Base-by-base conservation (phyloP, 805 yeast species). In the Starmerella ratchasimensis region DNA sequence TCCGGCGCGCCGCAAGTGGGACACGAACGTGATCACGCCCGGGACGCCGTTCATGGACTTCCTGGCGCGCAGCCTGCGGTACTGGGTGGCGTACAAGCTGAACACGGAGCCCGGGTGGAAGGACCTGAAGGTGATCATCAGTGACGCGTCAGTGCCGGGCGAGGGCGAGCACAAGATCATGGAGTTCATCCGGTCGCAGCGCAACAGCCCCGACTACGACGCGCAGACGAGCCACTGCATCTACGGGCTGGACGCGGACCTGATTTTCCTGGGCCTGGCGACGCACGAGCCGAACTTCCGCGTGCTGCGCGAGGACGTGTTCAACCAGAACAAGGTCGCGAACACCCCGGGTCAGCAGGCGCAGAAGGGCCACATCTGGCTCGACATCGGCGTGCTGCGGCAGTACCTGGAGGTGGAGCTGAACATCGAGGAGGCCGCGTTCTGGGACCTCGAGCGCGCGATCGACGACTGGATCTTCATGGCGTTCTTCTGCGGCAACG, bases 151-250 rank as follows among this genome's bases (percentile, higher is more conserved):
- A 0, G 97, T 88, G 11, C 98, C 99, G 1, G 99, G 99, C 45
- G 99, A 90, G 67, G 99, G 99, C 56, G 99, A 90, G 59, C 99
- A 90, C 63, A 90, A 90, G 58, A 77, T 90, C 50, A 90, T 90
- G 98, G 84, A 80, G 52, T 90, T 86, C 56, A 80, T 90, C 40
- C 72, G 99, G 53, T 72, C 81, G 29, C 97, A 86, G 56, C 68
- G 97, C 49, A 71, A 79, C 28, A 90, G 80, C 49, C 81, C 93
- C 0, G 74, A 76, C 53, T 81, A 88, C 58, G 72, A 82, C 53
- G 94, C 97, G 37, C 88, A 90, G 56, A 86, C 95, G 1, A 68
- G 75, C n/a, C 99, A 90, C 59, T 82, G 93, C 58, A 86, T 90
- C 41, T 93, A 90, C 58, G 99, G 99, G 22, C 66, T 90, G 47